Evolutionary conservation across 2,329 filamentous ascomycete genomes (phyloP).

Genomic region (Pyrenophora teres): DNA sequence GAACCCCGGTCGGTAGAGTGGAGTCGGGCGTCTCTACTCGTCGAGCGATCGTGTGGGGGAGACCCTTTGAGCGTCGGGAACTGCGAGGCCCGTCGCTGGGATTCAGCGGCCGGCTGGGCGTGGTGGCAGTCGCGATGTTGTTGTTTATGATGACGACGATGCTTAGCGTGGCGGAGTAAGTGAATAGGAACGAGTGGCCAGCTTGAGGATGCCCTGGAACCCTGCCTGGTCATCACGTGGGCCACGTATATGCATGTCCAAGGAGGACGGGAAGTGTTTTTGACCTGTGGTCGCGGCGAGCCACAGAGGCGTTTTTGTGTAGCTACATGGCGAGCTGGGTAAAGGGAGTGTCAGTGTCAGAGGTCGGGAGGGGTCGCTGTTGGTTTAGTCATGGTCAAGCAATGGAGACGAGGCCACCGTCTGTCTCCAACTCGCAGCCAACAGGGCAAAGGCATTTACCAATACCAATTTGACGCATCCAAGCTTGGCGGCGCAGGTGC

Average conservation of each 20-base stretch:
- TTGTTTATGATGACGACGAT: slow-evolving; percentile 1
- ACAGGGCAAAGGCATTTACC: slow-evolving; percentile 4
- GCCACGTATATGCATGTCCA: slow-evolving; percentile 6
- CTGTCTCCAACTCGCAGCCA: background rate
- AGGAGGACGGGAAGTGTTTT: background rate
- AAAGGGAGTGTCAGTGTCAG: background rate
- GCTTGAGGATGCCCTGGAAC: no score
- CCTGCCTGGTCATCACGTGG: slow-evolving; percentile 15
- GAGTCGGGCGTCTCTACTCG: slow-evolving; percentile 20
- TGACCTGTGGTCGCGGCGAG: slow-evolving; percentile 1
- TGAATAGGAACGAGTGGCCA: no score
- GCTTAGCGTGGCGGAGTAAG: slow-evolving; percentile 9
- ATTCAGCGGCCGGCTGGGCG: slow-evolving; percentile 6
- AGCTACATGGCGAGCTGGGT: slow-evolving; percentile 2
- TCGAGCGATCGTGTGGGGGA: slow-evolving; percentile 18
- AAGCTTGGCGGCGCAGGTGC: slow-evolving; percentile 9
- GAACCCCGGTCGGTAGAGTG: slow-evolving; percentile 18
- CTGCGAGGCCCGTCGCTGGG: slow-evolving; percentile 9
- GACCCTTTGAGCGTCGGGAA: slow-evolving; percentile 5
- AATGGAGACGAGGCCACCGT: slow-evolving; percentile 1
- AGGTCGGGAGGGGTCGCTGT: background rate
- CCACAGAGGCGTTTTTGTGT: slow-evolving; percentile 5
- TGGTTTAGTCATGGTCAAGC: background rate
- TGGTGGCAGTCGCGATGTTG: slow-evolving; percentile 10
- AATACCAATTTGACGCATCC: background rate